These are phyloP conservation scores for Nakataea oryzae DNA, from an alignment of 2,329 filamentous ascomycete genomes.

Conservation along the genomic window DNA sequence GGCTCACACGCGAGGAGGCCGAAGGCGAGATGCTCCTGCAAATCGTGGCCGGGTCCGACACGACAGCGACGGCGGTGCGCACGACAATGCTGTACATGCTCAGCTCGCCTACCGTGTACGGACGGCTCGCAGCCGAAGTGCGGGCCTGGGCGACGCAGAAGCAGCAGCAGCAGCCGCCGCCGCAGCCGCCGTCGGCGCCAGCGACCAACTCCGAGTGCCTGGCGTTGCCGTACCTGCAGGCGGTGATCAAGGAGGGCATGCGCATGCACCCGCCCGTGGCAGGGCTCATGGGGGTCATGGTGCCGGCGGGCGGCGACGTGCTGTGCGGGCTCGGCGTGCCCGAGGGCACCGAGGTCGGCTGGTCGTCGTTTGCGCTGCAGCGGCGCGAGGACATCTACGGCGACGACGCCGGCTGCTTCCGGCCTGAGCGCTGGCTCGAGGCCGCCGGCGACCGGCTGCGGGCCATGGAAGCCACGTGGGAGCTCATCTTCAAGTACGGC, in stretches of 20 bases:
- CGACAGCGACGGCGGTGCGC: constrained; percentile 17
- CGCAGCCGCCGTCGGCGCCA: constrained; percentile 14
- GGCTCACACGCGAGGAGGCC: constrained; percentile 24
- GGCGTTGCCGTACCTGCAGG: constrained; percentile 34
- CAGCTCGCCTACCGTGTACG: constrained; percentile 13
- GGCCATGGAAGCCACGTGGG: constrained; percentile 16
- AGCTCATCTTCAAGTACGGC: constrained; percentile 28
- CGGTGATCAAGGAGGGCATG: constrained; percentile 36
- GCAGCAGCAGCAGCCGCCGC: constrained; percentile 6
- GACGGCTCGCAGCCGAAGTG: constrained; percentile 20
- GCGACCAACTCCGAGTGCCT: constrained; percentile 24
- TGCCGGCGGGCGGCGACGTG: constrained; percentile 25
- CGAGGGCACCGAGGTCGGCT: constrained; percentile 32
- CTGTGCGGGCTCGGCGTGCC: constrained; percentile 30
- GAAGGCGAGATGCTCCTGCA: constrained; percentile 33
- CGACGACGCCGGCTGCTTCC: constrained; percentile 26
- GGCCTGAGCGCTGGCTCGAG: constrained; percentile 34
- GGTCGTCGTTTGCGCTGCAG: constrained; percentile 28
- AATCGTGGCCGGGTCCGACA: constrained; percentile 20
- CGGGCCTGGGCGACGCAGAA: constrained; percentile 15
- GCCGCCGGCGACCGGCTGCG: constrained; percentile 11
- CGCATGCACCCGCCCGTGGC: constrained; percentile 33
- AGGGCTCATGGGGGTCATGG: constrained; percentile 17
- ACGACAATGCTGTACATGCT: constrained; percentile 15
- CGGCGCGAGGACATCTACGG: constrained; percentile 24